These are phyloP conservation scores for Gracilariopsis chorda DNA, from an alignment of 23 red algal species.

Conservation along the genomic window DNA sequence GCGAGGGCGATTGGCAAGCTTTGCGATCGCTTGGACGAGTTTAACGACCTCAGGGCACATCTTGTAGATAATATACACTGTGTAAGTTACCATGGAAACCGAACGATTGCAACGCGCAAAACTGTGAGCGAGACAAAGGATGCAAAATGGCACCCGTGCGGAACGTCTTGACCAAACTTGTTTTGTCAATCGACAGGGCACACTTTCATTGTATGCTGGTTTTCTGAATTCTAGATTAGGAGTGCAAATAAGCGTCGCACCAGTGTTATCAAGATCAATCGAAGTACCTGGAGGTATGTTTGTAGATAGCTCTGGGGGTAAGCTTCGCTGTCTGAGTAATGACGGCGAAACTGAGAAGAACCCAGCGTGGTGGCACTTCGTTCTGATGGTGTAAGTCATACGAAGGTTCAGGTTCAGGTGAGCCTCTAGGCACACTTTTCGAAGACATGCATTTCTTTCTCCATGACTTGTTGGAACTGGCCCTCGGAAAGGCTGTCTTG, in stretches of 20 bases:
- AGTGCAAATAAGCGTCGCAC: slow-evolving; percentile 66
- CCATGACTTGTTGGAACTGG: slow-evolving; percentile 57
- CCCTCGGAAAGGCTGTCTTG: slow-evolving; percentile 74
- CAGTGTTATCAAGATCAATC: slow-evolving; percentile 11
- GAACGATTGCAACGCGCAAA: slow-evolving; percentile 40
- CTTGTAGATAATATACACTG: slow-evolving; percentile 57
- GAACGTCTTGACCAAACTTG: slow-evolving; percentile 8
- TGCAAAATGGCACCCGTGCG: slow-evolving; percentile 46
- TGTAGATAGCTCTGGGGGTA: not conserved
- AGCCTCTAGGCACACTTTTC: not conserved
- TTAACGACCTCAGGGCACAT: too few species aligned
- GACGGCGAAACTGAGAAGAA: slow-evolving; percentile 30
- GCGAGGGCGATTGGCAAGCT: not conserved
- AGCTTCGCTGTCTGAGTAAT: too few species aligned
- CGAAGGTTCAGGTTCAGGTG: not conserved
- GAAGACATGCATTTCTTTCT: slow-evolving; percentile 29
- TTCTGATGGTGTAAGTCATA: slow-evolving; percentile 63
- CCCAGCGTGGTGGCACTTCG: slow-evolving; percentile 61
- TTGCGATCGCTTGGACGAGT: not conserved
- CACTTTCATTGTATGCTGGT: slow-evolving; percentile 61
- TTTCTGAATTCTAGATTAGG: slow-evolving; percentile 48
- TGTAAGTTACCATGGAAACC: slow-evolving; percentile 62
- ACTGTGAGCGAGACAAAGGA: slow-evolving; percentile 35
- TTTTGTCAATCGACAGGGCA: slow-evolving; percentile 48
- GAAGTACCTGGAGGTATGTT: slow-evolving; percentile 50